phyloP scores from a whole-genome alignment of 2,329 filamentous ascomycete genomes.

The Exophiala bonariae region DNA sequence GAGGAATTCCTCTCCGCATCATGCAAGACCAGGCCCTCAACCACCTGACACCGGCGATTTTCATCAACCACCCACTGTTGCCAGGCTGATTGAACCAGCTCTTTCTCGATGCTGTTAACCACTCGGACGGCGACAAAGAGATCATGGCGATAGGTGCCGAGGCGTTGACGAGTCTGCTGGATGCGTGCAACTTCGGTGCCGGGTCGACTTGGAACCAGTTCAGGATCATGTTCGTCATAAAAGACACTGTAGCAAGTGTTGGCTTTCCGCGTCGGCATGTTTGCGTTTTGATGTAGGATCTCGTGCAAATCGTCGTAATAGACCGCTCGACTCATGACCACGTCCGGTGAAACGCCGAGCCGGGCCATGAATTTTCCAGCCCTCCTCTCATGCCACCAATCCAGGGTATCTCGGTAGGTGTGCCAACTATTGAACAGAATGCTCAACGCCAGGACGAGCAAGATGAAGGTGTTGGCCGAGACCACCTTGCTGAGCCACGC shows the following conservation, averaged over 20 bases:
- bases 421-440: constrained; percentile 72
- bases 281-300: constrained; percentile 34
- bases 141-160: constrained; percentile 85
- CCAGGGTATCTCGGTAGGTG: constrained; percentile 68
- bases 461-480: constrained; percentile 72
- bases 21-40: constrained; percentile 48
- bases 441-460: constrained; percentile 69
- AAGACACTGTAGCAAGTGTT: constrained; percentile 46
- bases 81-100: constrained; percentile 85
- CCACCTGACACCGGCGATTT: constrained; percentile 69
- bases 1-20: constrained; percentile 29
- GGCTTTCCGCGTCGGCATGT: constrained; percentile 13
- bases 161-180: constrained; percentile 74
- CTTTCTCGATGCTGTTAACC: constrained; percentile 83
- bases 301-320: constrained; percentile 80
- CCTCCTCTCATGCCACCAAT: constrained; percentile 83
- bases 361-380: constrained; percentile 78
- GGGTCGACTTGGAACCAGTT: constrained; percentile 30
- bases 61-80: constrained; percentile 89
- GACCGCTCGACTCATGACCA: constrained; percentile 79
- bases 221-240: constrained; percentile 39
- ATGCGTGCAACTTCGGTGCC: constrained; percentile 49
- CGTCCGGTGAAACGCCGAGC: constrained; percentile 76
- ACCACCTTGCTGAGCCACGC: constrained; percentile 67
- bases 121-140: constrained; percentile 86